Base-by-base conservation (phyloP, 352 stramenopile species). In the Phytopythium chamaehyphon region DNA sequence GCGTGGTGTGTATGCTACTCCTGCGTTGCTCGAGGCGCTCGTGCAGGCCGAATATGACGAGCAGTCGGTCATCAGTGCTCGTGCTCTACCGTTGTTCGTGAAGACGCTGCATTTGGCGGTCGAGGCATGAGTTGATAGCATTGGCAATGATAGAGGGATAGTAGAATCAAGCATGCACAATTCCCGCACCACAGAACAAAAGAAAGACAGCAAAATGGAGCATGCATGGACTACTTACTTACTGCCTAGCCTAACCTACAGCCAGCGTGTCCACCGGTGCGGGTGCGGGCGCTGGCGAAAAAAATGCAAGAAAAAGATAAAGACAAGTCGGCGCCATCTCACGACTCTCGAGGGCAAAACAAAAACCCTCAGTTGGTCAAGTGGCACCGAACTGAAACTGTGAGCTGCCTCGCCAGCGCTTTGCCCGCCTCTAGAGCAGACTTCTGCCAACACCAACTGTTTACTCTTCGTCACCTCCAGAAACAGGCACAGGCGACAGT, bases 71-170 rank as follows among this genome's bases (percentile, higher is more conserved):
- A 65, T 90, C 38, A 83, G 67, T 43, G 59, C 61, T 8, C 74
- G 66, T 19, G 75, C 69, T 22, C 71, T 81, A 19, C 80, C 87
- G 54, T 45, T 93, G 4, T 65, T 90, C 23, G 69, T 84, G 39
- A 93, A 93, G 72, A 86, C 83, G 42, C 66, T 93, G 43, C 71
- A 77, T 42, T 59, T 90, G 52, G 77, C 75, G n/a, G 56, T 64
- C 23, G 51, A 76, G 24, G 59, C 64, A 48, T 69, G 18, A 23
- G 28, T 4, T 21, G 9, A n/a, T 47, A 45, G 6, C 5, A 51
- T 52, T 22, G 56, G 6, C 5, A 51, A 53, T 22, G 56, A 57
- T 36, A 26, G 18, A 33, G 28, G n/a, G 23, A 37, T 26, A 63
- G 54, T 59, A 59, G 50, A 59, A 47, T 33, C 48, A 47, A 40